Percentiles rank a stretch among this genome's conserved stretches.
Evolutionary conservation across 176 grass and related monocot genomes (phyloP).

Genomic region (Oryza nivara): DNA sequence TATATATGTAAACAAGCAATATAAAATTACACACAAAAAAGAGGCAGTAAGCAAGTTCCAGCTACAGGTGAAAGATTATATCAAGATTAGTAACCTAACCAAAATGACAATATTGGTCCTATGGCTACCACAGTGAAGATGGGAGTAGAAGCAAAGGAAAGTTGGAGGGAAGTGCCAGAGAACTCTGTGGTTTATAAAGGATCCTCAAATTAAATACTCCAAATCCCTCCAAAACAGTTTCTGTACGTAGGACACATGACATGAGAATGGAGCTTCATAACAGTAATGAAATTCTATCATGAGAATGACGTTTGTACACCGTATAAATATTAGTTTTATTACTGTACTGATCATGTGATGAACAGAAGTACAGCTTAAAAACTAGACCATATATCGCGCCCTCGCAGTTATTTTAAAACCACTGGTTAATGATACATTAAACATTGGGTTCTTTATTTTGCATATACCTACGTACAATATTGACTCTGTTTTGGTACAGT

Average conservation of each 20-base stretch:
- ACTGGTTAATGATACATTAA: neutral
- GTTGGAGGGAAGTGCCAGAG: neutral
- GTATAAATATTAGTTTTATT: neutral
- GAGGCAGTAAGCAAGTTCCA: neutral
- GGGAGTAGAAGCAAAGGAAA: neutral
- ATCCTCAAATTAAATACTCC: slow-evolving; percentile 1
- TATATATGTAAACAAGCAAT: slow-evolving; percentile 31
- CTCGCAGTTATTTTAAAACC: neutral
- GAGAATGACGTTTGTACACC: neutral
- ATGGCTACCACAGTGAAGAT: neutral
- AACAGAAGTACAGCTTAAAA: slow-evolving; percentile 4
- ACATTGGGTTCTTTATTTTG: neutral
- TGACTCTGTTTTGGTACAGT: neutral
- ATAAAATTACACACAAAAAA: slow-evolving; percentile 13
- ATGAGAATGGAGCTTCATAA: neutral
- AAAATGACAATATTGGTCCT: neutral
- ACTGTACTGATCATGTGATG: neutral
- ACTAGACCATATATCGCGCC: neutral
- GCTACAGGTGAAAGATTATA: neutral
- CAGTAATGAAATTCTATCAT: neutral
- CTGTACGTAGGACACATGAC: neutral
- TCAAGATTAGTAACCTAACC: neutral
- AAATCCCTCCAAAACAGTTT: slow-evolving; percentile 10
- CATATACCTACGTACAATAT: neutral
- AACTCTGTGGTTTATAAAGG: neutral